These are phyloP conservation scores for Penicillium robsamsonii DNA, from an alignment of 495 filamentous ascomycete genomes.

Conservation along the genomic window DNA sequence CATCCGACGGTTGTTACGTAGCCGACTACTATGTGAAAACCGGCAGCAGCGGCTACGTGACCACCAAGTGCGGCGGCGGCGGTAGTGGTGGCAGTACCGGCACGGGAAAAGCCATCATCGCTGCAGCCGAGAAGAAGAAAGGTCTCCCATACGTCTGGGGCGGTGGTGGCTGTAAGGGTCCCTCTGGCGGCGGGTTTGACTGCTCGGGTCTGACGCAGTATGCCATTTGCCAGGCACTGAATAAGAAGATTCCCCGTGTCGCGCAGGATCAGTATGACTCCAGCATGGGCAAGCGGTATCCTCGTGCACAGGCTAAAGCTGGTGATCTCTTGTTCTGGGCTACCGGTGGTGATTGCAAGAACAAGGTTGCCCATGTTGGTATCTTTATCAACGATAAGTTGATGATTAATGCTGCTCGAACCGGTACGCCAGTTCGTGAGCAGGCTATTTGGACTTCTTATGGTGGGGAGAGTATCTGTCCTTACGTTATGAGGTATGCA, in stretches of 20 bases:
- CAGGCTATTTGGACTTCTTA: constrained; percentile 24
- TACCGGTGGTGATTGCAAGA: constrained; percentile 16
- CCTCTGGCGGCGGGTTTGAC: constrained; percentile 17
- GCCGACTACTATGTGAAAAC: constrained; percentile 23
- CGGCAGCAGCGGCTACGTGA: constrained; percentile 15
- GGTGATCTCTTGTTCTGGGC: constrained; percentile 23
- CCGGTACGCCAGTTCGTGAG: constrained; percentile 20
- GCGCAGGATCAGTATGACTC: constrained; percentile 20
- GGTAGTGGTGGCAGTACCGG: constrained; percentile 3
- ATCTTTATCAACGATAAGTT: constrained; percentile 17
- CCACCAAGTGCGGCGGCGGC: constrained; percentile 9
- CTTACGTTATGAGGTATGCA: constrained; percentile 21
- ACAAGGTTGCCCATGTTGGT: constrained; percentile 17
- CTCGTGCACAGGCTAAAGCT: constrained; percentile 15
- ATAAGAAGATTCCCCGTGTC: constrained; percentile 18
- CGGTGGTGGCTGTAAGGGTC: constrained; percentile 16
- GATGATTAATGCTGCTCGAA: constrained; percentile 23
- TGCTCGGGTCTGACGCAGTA: constrained; percentile 23
- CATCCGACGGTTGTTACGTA: constrained; percentile 21
- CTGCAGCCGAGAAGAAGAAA: constrained; percentile 18
- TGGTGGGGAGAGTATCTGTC: constrained; percentile 21
- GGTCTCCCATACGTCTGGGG: constrained; percentile 22
- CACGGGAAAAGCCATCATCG: constrained; percentile 14
- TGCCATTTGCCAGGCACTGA: constrained; percentile 17
- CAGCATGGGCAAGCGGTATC: constrained; percentile 14